These are phyloP conservation scores for Cystobasidium onofrii DNA, from an alignment of 768 basidiomycete species.

Conservation along the genomic window DNA sequence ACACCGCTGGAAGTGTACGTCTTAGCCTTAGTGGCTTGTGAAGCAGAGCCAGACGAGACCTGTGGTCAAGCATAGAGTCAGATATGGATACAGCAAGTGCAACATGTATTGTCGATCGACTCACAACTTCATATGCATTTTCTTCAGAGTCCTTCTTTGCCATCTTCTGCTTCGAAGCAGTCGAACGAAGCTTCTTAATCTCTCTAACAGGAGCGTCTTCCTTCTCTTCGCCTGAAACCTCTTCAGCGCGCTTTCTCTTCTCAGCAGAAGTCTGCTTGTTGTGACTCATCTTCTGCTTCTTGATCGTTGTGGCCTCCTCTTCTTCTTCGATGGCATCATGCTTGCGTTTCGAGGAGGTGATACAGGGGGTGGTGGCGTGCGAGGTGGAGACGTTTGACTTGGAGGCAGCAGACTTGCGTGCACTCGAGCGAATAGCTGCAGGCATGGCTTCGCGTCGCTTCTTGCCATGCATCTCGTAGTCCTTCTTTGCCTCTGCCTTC, in stretches of 20 bases:
- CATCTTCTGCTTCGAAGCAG: neutral
- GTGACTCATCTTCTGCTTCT: neutral
- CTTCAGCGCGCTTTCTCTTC: neutral
- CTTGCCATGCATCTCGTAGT: neutral
- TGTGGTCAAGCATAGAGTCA: neutral
- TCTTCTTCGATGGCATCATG: neutral
- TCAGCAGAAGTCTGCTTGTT: neutral
- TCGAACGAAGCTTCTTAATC: neutral
- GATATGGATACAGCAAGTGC: neutral
- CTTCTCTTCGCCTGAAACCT: neutral
- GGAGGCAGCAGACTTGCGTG: neutral
- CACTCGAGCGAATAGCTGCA: neutral
- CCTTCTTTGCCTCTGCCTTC: neutral
- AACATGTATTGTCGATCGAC: neutral
- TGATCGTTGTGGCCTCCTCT: neutral
- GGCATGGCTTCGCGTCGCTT: neutral
- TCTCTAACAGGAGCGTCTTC: neutral
- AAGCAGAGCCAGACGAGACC: neutral
- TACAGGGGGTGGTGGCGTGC: neutral
- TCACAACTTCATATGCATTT: neutral
- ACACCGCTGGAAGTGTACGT: no score
- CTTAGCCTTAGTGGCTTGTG: neutral
- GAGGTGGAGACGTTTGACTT: neutral
- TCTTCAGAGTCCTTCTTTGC: neutral
- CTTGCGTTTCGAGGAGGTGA: neutral